Percentiles rank a stretch among this genome's conserved stretches.
These are phyloP conservation scores for Lycium ferocissimum DNA, from an alignment of 257 asterid species.

Conservation along the genomic window DNA sequence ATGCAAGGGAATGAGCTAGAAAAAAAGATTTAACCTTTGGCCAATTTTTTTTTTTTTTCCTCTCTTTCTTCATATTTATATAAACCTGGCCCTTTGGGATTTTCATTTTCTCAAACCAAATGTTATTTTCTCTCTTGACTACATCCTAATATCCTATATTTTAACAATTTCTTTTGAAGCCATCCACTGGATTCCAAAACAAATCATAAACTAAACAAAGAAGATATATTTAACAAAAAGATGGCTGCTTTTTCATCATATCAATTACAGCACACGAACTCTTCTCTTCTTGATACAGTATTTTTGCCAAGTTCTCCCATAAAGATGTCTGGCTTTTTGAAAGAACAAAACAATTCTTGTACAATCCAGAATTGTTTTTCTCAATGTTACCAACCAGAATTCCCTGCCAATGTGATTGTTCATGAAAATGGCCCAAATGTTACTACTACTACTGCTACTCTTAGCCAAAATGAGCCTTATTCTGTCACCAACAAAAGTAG, in stretches of 20 bases:
- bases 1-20: conserved; percentile 30
- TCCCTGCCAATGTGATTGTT: conserved; percentile 23
- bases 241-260: conserved; percentile 61
- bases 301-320: conserved; percentile 40
- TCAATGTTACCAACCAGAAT: conserved; percentile 47
- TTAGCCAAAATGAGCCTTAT: conserved; percentile 35
- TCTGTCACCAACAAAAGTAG: conserved; percentile 40
- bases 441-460: conserved; percentile 1
- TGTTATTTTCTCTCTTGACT: conserved; percentile 20
- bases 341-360: conserved; percentile 45
- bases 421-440: conserved; percentile 34
- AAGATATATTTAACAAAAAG: neutral
- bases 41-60: neutral
- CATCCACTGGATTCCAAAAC: conserved; percentile 26
- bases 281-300: conserved; percentile 42
- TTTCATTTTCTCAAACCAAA: conserved; percentile 44
- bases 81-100: conserved; percentile 49
- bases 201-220: neutral
- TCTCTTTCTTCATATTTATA: conserved; percentile 42
- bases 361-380: conserved; percentile 17
- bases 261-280: conserved; percentile 38
- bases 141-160: neutral
- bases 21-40: neutral
- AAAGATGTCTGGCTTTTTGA: conserved; percentile 36
- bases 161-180: conserved; percentile 23